phyloP scores from a whole-genome alignment of 371 early-diverging fungal genomes.

The Apophysomyces trapeziformis region DNA sequence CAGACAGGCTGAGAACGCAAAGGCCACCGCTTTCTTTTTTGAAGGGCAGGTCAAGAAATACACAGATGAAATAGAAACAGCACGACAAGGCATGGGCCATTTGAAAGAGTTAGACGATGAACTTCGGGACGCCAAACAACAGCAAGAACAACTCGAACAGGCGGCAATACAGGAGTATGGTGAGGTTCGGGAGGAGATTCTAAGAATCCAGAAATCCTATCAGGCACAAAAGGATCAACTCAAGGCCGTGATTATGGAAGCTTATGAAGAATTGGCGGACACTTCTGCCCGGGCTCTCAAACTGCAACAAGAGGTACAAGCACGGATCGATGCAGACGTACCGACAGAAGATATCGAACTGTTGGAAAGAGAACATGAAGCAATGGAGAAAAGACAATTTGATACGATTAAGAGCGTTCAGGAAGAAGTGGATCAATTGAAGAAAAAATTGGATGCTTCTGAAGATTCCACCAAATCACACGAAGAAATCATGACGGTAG shows the following conservation, averaged over 20 bases:
- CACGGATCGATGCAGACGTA: slow-evolving; percentile 36
- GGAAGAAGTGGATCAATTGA: slow-evolving; percentile 34
- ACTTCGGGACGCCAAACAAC: slow-evolving; percentile 42
- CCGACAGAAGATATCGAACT: slow-evolving; percentile 31
- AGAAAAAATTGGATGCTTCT: slow-evolving; percentile 30
- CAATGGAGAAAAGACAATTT: slow-evolving; percentile 20
- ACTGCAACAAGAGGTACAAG: slow-evolving; percentile 44
- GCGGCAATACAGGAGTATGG: slow-evolving; percentile 36
- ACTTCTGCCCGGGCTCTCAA: slow-evolving; percentile 35
- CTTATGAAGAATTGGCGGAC: slow-evolving; percentile 42
- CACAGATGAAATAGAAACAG: slow-evolving; percentile 55
- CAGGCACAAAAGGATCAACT: slow-evolving; percentile 37
- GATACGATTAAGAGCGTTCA: slow-evolving; percentile 35
- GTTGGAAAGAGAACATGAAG: slow-evolving; percentile 32
- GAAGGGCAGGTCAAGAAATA: slow-evolving; percentile 58
- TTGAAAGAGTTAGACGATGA: slow-evolving; percentile 51
- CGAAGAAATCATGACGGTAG: slow-evolving; percentile 44
- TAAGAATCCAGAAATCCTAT: slow-evolving; percentile 35
- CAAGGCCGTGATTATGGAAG: slow-evolving; percentile 35
- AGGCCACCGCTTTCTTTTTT: slow-evolving; percentile 57
- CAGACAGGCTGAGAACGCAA: slow-evolving; percentile 55
- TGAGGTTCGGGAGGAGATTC: slow-evolving; percentile 33
- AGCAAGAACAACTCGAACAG: slow-evolving; percentile 42
- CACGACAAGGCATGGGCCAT: slow-evolving; percentile 51
- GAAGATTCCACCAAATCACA: slow-evolving; percentile 38